A percentile compares a stretch with the other conserved stretches of the same genome.
Conservation (phyloP, 108 stramenopile genomes). For the Nitzschia palea region DNA sequence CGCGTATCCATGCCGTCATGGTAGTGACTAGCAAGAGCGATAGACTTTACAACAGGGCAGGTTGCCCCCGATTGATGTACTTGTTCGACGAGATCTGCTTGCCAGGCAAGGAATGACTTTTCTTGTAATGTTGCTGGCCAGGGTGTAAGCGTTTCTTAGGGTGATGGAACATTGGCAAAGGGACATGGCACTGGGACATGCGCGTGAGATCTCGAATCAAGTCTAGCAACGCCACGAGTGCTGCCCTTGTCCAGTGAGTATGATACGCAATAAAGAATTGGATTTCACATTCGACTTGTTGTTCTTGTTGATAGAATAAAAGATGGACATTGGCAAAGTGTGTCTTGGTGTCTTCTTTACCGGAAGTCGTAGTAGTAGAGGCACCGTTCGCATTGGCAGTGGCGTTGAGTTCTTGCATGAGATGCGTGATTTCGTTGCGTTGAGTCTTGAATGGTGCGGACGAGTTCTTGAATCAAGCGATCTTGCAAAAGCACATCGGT, state of each 20-base stretch:
- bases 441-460: conserved; percentile 53
- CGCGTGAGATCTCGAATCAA: conserved; percentile 55
- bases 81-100: conserved; percentile 56
- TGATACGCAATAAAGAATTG: conserved; percentile 79
- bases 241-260: conserved; percentile 59
- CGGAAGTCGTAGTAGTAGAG: too few species aligned
- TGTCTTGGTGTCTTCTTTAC: too few species aligned
- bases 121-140: conserved; percentile 37
- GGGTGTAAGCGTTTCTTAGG: too few species aligned
- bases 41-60: conserved; percentile 58
- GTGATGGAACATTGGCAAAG: conserved; percentile 59
- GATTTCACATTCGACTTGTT: conserved; percentile 66
- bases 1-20: conserved; percentile 62
- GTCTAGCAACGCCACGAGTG: conserved; percentile 63
- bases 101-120: conserved; percentile 64
- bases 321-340: conserved; percentile 44
- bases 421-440: conserved; percentile 39
- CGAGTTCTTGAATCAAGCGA: conserved; percentile 46
- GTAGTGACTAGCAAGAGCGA: conserved; percentile 56
- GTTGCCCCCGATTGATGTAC: conserved; percentile 53
- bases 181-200: conserved; percentile 64
- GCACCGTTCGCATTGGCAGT: neutral
- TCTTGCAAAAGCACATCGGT: conserved; percentile 61
- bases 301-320: conserved; percentile 54
- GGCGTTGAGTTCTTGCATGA: conserved; percentile 22